Evolutionary conservation across 2,329 filamentous ascomycete species (phyloP).

Genomic region (Ustulina deusta): DNA sequence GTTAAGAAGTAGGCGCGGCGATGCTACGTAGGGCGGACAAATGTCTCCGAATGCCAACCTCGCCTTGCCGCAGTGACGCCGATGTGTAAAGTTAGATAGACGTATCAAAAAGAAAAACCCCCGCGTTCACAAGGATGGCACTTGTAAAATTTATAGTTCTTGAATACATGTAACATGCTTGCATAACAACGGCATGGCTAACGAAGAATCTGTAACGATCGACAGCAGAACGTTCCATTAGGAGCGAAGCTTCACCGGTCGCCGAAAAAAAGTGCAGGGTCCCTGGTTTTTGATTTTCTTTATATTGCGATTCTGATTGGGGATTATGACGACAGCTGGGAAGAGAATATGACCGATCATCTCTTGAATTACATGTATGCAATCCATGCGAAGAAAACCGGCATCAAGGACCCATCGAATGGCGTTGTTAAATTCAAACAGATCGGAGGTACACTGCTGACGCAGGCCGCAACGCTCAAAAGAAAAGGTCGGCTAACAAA

Average conservation of each 20-base stretch:
- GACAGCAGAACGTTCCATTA: conserved; percentile 10
- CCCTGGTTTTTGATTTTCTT: conserved; percentile 4
- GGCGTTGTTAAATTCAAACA: conserved; percentile 4
- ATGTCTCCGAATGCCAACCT: conserved; percentile 19
- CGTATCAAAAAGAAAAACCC: conserved; percentile 24
- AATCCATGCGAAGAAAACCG: conserved; percentile 19
- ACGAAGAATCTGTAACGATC: conserved; percentile 12
- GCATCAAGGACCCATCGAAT: conserved; percentile 29
- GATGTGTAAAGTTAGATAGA: not conserved
- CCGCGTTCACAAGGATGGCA: conserved; percentile 11
- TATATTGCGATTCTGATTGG: conserved; percentile 7
- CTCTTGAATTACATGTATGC: conserved; percentile 17
- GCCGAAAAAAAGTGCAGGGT: not conserved
- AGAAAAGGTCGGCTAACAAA: conserved; percentile 18
- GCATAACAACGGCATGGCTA: conserved; percentile 1
- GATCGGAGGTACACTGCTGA: not conserved
- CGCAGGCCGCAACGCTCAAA: conserved; percentile 8
- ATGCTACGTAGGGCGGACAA: conserved; percentile 20
- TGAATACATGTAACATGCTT: not conserved
- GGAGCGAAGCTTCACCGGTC: conserved; percentile 24
- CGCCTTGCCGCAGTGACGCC: not conserved
- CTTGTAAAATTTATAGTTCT: conserved; percentile 15
- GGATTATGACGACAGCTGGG: not conserved
- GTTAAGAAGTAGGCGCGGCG: conserved; percentile 11
- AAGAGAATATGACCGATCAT: conserved; percentile 16